These are phyloP conservation scores for Panicum miliaceum DNA, from an alignment of 176 grass and related monocot species.

Conservation along the genomic window DNA sequence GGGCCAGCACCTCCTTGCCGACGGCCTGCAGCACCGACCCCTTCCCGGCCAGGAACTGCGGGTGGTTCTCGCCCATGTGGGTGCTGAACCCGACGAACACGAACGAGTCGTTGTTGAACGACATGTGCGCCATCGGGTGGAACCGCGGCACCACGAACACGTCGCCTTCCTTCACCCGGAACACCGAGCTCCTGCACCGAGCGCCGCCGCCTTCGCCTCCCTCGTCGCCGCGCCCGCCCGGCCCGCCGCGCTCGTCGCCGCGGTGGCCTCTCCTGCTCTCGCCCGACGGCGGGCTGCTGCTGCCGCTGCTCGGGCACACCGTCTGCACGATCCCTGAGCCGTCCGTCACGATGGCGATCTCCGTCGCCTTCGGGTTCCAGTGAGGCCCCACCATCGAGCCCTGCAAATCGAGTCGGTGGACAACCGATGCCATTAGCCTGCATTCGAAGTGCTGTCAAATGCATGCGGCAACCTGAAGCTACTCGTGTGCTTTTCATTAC, in stretches of 20 bases:
- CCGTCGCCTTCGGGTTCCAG: slow-evolving; percentile 87
- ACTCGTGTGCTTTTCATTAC: slow-evolving; percentile 23
- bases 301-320: slow-evolving; percentile 56
- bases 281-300: not conserved
- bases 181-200: slow-evolving; percentile 57
- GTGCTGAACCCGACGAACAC: slow-evolving; percentile 92
- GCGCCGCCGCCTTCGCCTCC: not conserved
- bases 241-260: not conserved
- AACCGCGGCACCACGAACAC: slow-evolving; percentile 73
- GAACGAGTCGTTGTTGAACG: slow-evolving; percentile 84
- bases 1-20: slow-evolving; percentile 53
- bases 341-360: slow-evolving; percentile 69
- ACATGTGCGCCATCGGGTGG: slow-evolving; percentile 88
- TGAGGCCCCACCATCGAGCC: slow-evolving; percentile 91
- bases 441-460: not conserved
- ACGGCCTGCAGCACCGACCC: slow-evolving; percentile 62
- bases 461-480: not conserved
- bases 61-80: slow-evolving; percentile 65
- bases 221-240: not conserved
- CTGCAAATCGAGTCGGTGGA: slow-evolving; percentile 25
- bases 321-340: slow-evolving; percentile 78
- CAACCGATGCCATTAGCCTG: not conserved
- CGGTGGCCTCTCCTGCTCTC: slow-evolving; percentile 10
- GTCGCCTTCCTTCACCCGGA: slow-evolving; percentile 75
- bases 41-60: slow-evolving; percentile 78